Evolutionary conservation across 345 rosid species (phyloP).

Genomic region (Limnanthes douglasii): DNA sequence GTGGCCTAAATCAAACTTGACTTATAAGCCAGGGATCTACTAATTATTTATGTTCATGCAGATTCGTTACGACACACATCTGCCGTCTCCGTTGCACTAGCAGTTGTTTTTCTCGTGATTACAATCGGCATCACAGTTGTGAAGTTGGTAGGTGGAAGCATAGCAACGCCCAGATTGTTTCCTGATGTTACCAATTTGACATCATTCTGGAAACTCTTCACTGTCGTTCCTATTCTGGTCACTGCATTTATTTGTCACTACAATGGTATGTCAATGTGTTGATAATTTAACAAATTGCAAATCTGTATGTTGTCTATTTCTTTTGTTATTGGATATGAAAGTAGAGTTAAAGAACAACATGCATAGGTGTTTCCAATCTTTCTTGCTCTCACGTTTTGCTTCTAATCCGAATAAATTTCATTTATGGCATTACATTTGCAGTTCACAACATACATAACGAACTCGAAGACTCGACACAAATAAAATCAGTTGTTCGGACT

Average conservation of each 20-base stretch:
- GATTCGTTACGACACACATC: constrained; percentile 90
- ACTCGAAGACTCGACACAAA: constrained; percentile 57
- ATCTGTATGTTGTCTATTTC: no score
- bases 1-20: background rate
- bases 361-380: background rate
- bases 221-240: constrained; percentile 81
- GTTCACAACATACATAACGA: constrained; percentile 90
- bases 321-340: no score
- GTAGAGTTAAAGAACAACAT: no score
- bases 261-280: constrained; percentile 34
- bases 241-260: constrained; percentile 85
- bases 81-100: constrained; percentile 69
- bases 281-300: background rate
- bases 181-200: constrained; percentile 57
- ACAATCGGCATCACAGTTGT: constrained; percentile 51
- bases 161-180: constrained; percentile 66
- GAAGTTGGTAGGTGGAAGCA: constrained; percentile 43
- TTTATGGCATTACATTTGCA: no score
- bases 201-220: constrained; percentile 76
- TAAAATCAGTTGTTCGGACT: constrained; percentile 50
- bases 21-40: background rate
- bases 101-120: constrained; percentile 66
- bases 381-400: no score
- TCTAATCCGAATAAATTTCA: no score
- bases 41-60: no score